phyloP scores from a whole-genome alignment of 208 protist genomes.

The Trypanosoma platydactyli region DNA sequence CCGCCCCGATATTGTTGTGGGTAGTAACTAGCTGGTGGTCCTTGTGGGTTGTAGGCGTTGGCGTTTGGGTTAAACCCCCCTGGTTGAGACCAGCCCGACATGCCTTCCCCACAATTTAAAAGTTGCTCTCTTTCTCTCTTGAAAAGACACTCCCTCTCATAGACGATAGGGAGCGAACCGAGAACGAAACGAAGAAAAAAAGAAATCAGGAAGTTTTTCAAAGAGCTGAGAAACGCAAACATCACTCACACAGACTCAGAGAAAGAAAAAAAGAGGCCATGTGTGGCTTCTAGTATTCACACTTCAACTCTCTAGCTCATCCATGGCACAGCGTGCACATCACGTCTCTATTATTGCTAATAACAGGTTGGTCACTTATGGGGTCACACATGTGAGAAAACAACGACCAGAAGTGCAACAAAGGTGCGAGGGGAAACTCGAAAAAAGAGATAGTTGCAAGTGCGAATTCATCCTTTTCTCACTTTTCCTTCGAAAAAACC shows the following conservation, averaged over 20 bases:
- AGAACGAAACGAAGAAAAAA: neutral
- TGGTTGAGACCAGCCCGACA: constrained; percentile 75
- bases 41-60: constrained; percentile 20
- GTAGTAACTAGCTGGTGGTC: constrained; percentile 17
- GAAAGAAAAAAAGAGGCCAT: no score
- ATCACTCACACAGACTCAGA: no score
- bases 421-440: no score
- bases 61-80: constrained; percentile 47
- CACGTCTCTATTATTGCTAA: no score
- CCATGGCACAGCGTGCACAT: no score
- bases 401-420: neutral
- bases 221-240: no score
- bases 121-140: neutral
- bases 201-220: neutral
- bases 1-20: constrained; percentile 20
- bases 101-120: constrained; percentile 9
- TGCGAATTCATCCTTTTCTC: neutral
- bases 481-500: no score
- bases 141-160: neutral
- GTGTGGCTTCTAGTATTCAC: no score
- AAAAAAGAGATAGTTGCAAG: constrained; percentile 1
- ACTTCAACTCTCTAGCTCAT: no score
- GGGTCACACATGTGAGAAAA: neutral
- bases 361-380: neutral
- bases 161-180: neutral